Evolutionary conservation across 108 stramenopile species (phyloP), one percentile per base, ranked within the genome.

Genomic region (Mayamaea pseudoterrestris): DNA sequence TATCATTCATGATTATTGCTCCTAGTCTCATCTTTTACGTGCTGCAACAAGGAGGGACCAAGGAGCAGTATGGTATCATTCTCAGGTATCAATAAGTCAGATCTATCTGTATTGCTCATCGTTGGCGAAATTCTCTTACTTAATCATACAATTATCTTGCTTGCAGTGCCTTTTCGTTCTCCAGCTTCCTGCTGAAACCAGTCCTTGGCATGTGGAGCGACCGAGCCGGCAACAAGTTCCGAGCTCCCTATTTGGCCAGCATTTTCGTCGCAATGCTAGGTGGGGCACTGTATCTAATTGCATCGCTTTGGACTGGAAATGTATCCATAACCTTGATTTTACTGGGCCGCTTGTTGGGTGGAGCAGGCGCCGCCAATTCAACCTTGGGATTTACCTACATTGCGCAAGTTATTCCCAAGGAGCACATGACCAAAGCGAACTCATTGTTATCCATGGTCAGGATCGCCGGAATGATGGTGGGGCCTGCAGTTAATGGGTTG

Each of bases 1-100:
- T 85, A 21, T 75, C 73, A n/a, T 78, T 63, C 45, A 85, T 85
- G 83, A 65, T 74, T 14, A 74, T 80, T 5, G 55, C 76, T 13
- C 83, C 83, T 8, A 78, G 76, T 1, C 47, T 85, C n/a, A 61
- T 76, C 27, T 80, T 85, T 70, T 85, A 85, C 58, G 68, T 85
- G 13, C 35, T 44, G 25, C 39, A 63, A 47, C n/a, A 55, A n/a
- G 78, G 78, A 7, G 83, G 83, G 24, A 58, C 57, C 7, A 65
- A 75, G 49, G 71, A 78, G 35, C 53, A 59, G 16, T 85, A 85
- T 34, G 83, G 83, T 48, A 45, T 74, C 21, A 65, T 71, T 39
- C 30, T 54, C n/a, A n/a, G n/a, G n/a, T n/a, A n/a, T n/a, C n/a
- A n/a, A n/a, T n/a, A 8, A 34, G 32, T 34, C n/a, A n/a, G n/a